Percentiles rank a stretch among this genome's conserved stretches.
These are phyloP conservation scores for Pisolithus tinctorius DNA, from an alignment of 768 basidiomycete species.

Conservation along the genomic window DNA sequence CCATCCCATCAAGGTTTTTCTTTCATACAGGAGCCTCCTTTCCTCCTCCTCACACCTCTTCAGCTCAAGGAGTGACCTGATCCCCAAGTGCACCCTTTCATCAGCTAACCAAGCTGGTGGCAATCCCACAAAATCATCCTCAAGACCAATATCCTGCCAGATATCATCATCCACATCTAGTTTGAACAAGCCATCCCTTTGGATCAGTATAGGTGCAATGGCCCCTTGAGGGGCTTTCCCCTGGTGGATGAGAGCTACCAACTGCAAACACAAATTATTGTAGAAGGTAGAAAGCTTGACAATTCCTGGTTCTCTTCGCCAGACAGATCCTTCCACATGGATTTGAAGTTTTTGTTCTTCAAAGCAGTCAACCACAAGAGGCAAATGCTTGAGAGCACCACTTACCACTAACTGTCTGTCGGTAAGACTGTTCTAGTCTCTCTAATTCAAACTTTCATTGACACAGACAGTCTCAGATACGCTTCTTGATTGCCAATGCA, in stretches of 20 bases:
- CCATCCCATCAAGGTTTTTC: constrained; percentile 25
- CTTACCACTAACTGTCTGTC: no score
- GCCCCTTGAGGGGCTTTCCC: constrained; percentile 18
- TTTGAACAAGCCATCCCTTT: constrained; percentile 16
- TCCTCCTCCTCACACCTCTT: no score
- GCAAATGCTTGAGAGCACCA: background rate
- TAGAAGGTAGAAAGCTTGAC: constrained; percentile 16
- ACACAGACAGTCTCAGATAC: no score
- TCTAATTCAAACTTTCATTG: no score
- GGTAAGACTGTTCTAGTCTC: no score
- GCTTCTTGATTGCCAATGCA: no score
- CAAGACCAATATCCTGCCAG: constrained; percentile 29
- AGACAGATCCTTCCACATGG: constrained; percentile 22
- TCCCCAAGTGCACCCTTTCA: no score
- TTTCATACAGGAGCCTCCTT: no score
- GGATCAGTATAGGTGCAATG: constrained; percentile 17
- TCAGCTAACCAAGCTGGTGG: constrained; percentile 16
- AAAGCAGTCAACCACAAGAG: background rate
- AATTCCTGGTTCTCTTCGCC: constrained; percentile 23
- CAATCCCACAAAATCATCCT: constrained; percentile 9
- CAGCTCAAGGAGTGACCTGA: no score
- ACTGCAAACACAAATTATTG: constrained; percentile 22
- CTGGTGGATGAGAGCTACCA: constrained; percentile 14
- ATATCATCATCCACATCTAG: constrained; percentile 33
- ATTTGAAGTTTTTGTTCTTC: constrained; percentile 19